Evolutionary conservation across 2,329 filamentous ascomycete species (phyloP), one percentile per base, ranked within the genome.

Genomic region (Monilinia polystroma): DNA sequence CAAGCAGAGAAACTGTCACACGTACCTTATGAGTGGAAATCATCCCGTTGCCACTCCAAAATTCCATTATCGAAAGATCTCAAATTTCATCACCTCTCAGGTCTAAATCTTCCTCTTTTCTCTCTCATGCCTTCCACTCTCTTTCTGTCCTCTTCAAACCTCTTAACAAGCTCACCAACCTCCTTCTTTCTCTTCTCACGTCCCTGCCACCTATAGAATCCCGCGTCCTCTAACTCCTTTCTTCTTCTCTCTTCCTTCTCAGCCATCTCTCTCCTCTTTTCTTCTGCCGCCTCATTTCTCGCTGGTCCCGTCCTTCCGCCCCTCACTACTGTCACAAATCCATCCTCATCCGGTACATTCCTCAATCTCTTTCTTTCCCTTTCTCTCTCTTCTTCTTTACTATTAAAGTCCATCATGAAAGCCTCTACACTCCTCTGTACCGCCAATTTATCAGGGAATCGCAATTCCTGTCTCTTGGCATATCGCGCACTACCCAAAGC

Each of bases 281-380:
- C 85, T 75, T 87, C 85, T 20, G 88, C 86, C 73, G 90, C 92
- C 72, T 89, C 89, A 69, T 87, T 84, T 65, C 88, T 85, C 1
- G 91, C 93, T 1, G 91, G 88, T n/a, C 89, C 90, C 8, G 83
- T 83, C 67, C 89, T 82, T 51, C 91, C 90, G 35, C 93, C 93
- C 65, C 91, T 85, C 1, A 89, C 90, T 32, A 99, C 95, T 4
- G 93, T 98, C 59, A 98, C 85, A 77, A 99, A 99, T 2, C 95
- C 95, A 77, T 99, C 95, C 75, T 92, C 93, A 77, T 99, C 95
- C 0, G 94, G 92, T 74, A 92, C 88, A 72, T 90, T 89, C 68
- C 91, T 87, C 69, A 89, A 81, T 66, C 85, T 81, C 79, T 86
- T 87, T 76, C 80, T 90, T 75, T 81, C 83, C 79, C 81, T 88